These are phyloP conservation scores for Penicillium ucsense DNA, from an alignment of 495 filamentous ascomycete species.

Conservation along the genomic window DNA sequence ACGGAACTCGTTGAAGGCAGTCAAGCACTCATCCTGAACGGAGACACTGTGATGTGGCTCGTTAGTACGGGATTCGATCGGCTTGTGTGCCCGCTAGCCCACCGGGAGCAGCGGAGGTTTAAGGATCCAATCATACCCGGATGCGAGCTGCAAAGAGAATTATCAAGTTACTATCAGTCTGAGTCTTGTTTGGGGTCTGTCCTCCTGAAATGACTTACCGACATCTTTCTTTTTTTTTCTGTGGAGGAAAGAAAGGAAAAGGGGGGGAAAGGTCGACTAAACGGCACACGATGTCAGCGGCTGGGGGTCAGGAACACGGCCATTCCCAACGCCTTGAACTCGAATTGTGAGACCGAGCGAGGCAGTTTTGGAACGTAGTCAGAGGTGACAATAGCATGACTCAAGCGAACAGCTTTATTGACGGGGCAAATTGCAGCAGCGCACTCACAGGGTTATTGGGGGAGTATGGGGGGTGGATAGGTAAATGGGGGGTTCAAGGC, in stretches of 20 bases:
- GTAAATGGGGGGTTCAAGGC: slow-evolving; percentile 26
- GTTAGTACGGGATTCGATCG: slow-evolving; percentile 12
- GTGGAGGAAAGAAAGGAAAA: slow-evolving; percentile 15
- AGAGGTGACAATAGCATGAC: not conserved
- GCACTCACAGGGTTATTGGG: slow-evolving; percentile 18
- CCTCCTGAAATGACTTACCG: slow-evolving; percentile 16
- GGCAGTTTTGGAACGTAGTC: not conserved
- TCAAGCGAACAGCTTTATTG: slow-evolving; percentile 12
- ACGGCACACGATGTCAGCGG: slow-evolving; percentile 26
- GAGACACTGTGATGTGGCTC: slow-evolving; percentile 49
- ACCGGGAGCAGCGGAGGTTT: no score
- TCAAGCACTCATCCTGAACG: slow-evolving; percentile 70
- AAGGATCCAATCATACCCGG: slow-evolving; percentile 24
- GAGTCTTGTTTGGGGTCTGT: no score
- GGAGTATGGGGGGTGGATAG: slow-evolving; percentile 18
- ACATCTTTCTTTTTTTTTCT: slow-evolving; percentile 28
- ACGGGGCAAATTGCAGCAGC: slow-evolving; percentile 2
- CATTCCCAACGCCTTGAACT: not conserved
- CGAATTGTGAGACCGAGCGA: not conserved
- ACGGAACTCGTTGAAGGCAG: slow-evolving; percentile 83
- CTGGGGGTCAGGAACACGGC: slow-evolving; percentile 4
- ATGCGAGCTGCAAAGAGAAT: slow-evolving; percentile 29
- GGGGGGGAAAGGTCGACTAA: slow-evolving; percentile 20
- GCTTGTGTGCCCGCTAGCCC: not conserved
- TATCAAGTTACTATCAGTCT: slow-evolving; percentile 7